phyloP scores from a whole-genome alignment of 495 filamentous ascomycete genomes.

The Hyphodiscus hymeniophilus region DNA sequence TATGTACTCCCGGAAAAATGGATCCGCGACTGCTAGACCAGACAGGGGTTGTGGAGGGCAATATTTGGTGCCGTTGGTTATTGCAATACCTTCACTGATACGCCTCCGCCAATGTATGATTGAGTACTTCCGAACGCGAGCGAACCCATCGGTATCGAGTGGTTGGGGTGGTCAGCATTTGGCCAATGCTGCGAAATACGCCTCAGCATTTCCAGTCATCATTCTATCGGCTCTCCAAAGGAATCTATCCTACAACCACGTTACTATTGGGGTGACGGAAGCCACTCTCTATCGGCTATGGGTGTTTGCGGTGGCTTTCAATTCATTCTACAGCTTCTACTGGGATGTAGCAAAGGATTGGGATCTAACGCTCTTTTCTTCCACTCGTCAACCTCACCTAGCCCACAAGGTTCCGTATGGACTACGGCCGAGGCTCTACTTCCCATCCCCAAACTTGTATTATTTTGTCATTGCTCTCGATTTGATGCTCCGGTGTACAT shows the following conservation, averaged over 20 bases:
- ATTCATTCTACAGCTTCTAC: conserved; percentile 90
- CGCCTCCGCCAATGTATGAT: conserved; percentile 88
- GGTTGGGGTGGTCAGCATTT: conserved; percentile 77
- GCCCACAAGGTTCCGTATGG: conserved; percentile 54
- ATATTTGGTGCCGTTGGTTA: conserved; percentile 68
- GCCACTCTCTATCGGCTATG: conserved; percentile 40
- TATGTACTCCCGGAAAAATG: conserved; percentile 68
- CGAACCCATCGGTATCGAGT: conserved; percentile 24
- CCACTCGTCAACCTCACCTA: conserved; percentile 42
- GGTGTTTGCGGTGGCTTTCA: conserved; percentile 57
- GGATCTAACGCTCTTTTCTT: conserved; percentile 78
- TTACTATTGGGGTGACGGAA: conserved; percentile 34
- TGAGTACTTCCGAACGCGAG: conserved; percentile 69
- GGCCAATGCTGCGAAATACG: conserved; percentile 89
- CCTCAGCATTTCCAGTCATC: conserved; percentile 86
- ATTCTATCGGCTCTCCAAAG: conserved; percentile 66
- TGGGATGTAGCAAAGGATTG: conserved; percentile 97
- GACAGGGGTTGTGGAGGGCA: conserved; percentile 72
- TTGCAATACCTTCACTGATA: conserved; percentile 74
- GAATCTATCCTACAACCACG: conserved; percentile 38
- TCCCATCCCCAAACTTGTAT: conserved; percentile 63
- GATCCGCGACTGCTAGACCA: conserved; percentile 69
- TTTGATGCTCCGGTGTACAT: conserved; percentile 75
- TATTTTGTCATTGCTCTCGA: conserved; percentile 76
- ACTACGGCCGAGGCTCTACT: conserved; percentile 62